Evolutionary conservation across 805 yeast genomes (phyloP).

Genomic region (Barnettozyma sp.): DNA sequence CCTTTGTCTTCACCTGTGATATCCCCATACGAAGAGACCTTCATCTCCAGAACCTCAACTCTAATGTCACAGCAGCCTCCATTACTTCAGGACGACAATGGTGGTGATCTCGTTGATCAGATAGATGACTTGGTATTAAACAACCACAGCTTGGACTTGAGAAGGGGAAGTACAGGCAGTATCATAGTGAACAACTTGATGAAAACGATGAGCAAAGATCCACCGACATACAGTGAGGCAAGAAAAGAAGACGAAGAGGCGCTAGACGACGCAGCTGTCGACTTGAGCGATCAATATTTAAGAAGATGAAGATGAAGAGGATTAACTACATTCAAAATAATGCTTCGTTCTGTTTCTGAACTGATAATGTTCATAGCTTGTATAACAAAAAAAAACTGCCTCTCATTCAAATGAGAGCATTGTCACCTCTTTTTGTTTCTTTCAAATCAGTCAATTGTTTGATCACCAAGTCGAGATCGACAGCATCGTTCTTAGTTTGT

Average conservation of each 20-base stretch:
- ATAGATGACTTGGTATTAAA: slow-evolving; percentile 6
- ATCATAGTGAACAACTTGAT: slow-evolving; percentile 4
- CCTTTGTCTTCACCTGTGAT: slow-evolving; percentile 20
- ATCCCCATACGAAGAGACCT: slow-evolving; percentile 18
- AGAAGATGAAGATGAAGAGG: slow-evolving; percentile 1
- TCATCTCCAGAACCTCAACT: slow-evolving; percentile 20
- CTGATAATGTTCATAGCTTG: too few relatives aligned
- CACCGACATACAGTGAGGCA: slow-evolving; percentile 30
- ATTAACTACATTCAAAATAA: too few relatives aligned
- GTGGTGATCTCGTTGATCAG: slow-evolving; percentile 19
- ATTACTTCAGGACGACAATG: slow-evolving; percentile 13
- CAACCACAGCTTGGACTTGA: slow-evolving; percentile 2
- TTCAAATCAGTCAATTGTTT: slow-evolving; percentile 60
- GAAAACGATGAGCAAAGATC: slow-evolving; percentile 14
- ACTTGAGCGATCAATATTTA: slow-evolving; percentile 18
- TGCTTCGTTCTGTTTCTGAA: too few relatives aligned
- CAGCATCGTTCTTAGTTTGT: slow-evolving; percentile 88
- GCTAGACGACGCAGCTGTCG: slow-evolving; percentile 12
- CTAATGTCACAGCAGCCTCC: slow-evolving; percentile 3
- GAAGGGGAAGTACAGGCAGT: slow-evolving; percentile 8
- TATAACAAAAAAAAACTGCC: too few relatives aligned
- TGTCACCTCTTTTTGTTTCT: slow-evolving; percentile 69
- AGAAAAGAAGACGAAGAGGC: slow-evolving; percentile 2
- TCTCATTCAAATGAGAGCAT: slow-evolving; percentile 32
- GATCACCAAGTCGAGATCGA: slow-evolving; percentile 65